Base-by-base conservation (phyloP, 2,329 filamentous ascomycete species). In the Sarocladium brachiariae region DNA sequence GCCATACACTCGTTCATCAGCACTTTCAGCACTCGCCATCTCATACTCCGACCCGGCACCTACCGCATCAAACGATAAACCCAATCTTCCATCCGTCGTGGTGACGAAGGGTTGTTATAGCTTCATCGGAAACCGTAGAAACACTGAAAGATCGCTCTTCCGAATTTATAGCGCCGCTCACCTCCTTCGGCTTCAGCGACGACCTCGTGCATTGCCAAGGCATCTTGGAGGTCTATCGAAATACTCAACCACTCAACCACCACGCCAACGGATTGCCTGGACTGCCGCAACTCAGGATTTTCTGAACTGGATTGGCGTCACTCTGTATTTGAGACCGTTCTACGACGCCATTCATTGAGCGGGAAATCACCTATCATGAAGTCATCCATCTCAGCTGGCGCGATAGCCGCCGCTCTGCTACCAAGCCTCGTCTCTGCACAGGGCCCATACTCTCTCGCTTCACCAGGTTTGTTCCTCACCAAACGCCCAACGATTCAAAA, bases 391-490 rank as follows among this genome's bases (percentile, higher is more conserved):
- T 23, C 46, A 18, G n/a, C n/a, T n/a, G 33, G 30, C 30, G 46
- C 46, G 10, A 24, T 49, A 18, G 46, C 31, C 19, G 46, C 46
- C 46, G 23, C 33, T 6, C 10, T 37, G n/a, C 46, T 49, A 9
- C 30, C 46, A 16, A 24, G 18, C 16, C 46, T 49, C 24, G 25
- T 25, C 3, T 14, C 50, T 35, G 61, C 61, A 8, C 57, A 61
- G 48, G 53, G 51, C 13, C 55, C 55, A 9, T 62, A 58, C 50
- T 58, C 55, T 43, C 57, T 63, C 51, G 60, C 57, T 39, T 51
- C 45, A 37, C 53, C 49, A 50, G 58, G 61, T 63, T 50, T 49
- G 54, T 37, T 38, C 19, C 16, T 19, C 11, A 19, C 25, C 34
- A 39, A 10, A 19, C 16, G 8, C 21, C 25, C 14, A 14, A 25